A percentile compares a stretch with the other conserved stretches of the same genome.
These are phyloP conservation scores for Phylloboletellus chloephorus DNA, from an alignment of 1,284 basidiomycete species.

Conservation along the genomic window DNA sequence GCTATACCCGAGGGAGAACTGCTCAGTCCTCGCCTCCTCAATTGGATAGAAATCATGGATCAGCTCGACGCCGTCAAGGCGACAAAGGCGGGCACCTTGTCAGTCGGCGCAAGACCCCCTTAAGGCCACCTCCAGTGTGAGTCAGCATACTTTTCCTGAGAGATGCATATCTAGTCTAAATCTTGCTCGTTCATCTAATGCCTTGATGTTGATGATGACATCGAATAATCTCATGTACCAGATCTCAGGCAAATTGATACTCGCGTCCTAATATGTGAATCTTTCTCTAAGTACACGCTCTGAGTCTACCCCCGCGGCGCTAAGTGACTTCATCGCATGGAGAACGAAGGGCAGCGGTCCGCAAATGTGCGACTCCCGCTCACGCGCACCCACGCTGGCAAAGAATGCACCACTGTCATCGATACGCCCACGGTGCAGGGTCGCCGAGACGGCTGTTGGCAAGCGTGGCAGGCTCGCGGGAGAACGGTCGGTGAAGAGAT, in stretches of 20 bases:
- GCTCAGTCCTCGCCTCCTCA: slow-evolving; percentile 19
- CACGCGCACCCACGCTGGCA: slow-evolving; percentile 10
- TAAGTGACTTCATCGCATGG: slow-evolving; percentile 18
- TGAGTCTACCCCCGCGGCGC: slow-evolving; percentile 18
- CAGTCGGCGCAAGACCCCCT: slow-evolving; percentile 24
- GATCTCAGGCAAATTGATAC: no score
- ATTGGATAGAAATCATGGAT: slow-evolving; percentile 29
- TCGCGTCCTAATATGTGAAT: slow-evolving; percentile 24
- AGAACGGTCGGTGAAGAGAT: slow-evolving; percentile 14
- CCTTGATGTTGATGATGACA: not conserved
- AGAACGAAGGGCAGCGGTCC: slow-evolving; percentile 21
- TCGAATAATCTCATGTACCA: no score
- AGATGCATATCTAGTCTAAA: not conserved
- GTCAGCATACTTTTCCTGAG: not conserved
- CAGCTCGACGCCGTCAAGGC: slow-evolving; percentile 25
- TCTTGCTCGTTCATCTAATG: not conserved
- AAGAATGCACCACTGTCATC: slow-evolving; percentile 17
- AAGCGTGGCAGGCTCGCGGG: slow-evolving; percentile 3
- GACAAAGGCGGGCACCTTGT: slow-evolving; percentile 24
- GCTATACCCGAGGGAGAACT: slow-evolving; percentile 26
- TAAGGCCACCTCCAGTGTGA: no score
- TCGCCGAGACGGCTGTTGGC: slow-evolving; percentile 11
- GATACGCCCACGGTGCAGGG: slow-evolving; percentile 14
- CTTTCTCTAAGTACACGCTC: slow-evolving; percentile 20
- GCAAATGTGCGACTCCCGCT: slow-evolving; percentile 19